phyloP scores from a whole-genome alignment of 176 grass and related monocot species.

The Cymbopogon citratus region DNA sequence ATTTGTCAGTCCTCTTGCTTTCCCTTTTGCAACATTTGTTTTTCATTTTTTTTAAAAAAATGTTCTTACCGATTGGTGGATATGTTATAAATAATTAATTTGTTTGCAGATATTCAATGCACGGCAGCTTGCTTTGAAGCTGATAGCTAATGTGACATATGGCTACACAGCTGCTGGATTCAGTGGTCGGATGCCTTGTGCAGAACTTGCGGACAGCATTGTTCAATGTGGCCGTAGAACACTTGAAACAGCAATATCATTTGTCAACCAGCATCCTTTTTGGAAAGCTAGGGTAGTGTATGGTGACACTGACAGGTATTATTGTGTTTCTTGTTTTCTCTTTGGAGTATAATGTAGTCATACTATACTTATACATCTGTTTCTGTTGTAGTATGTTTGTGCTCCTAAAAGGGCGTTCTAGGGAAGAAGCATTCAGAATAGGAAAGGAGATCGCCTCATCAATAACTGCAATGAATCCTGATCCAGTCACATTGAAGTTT shows the following conservation, averaged over 20 bases:
- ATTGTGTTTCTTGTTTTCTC: constrained; percentile 21
- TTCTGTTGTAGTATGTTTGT: constrained; percentile 77
- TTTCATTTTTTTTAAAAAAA: background rate
- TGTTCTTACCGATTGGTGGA: constrained; percentile 16
- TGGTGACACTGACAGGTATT: constrained; percentile 98
- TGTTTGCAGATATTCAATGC: constrained; percentile 86
- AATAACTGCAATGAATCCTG: constrained; percentile 69
- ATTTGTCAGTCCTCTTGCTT: background rate
- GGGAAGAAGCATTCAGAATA: constrained; percentile 82
- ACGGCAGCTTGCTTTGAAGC: constrained; percentile 90
- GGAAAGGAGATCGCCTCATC: constrained; percentile 91
- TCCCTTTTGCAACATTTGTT: constrained; percentile 12
- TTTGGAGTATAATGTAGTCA: background rate
- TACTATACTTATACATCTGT: constrained; percentile 18
- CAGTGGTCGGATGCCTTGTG: constrained; percentile 95
- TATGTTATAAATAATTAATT: constrained; percentile 8
- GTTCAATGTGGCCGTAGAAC: constrained; percentile 95
- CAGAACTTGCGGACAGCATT: constrained; percentile 96
- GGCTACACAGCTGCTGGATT: constrained; percentile 98
- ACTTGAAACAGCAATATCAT: constrained; percentile 88
- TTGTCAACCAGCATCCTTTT: constrained; percentile 70
- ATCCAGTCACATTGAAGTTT: constrained; percentile 85
- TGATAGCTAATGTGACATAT: constrained; percentile 97
- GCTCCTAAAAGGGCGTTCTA: constrained; percentile 77
- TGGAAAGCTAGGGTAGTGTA: constrained; percentile 97